Evolutionary conservation across 108 stramenopile genomes (phyloP).

Genomic region (Skeletonema marinoi): DNA sequence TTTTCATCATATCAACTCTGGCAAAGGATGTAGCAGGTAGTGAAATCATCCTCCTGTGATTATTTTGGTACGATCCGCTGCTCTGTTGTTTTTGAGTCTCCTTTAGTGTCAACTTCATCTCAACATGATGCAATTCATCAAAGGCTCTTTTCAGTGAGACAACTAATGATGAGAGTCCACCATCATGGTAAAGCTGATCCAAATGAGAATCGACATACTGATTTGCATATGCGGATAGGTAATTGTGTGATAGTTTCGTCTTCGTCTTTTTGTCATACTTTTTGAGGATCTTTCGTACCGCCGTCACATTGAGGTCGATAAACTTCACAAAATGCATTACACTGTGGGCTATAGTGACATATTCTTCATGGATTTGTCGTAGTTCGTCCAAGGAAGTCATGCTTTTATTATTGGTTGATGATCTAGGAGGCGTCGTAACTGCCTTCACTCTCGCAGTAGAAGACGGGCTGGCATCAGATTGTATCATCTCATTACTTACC

Average conservation of each 20-base stretch:
- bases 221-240: not conserved
- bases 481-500: not conserved
- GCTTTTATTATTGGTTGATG: not conserved
- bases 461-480: not conserved
- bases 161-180: constrained; percentile 46
- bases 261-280: constrained; percentile 60
- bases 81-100: not conserved
- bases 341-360: constrained; percentile 28
- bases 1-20: no score
- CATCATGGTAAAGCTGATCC: constrained; percentile 47
- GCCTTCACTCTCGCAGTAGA: not conserved
- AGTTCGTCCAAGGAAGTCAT: not conserved
- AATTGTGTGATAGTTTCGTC: not conserved
- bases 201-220: constrained; percentile 29
- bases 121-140: not conserved
- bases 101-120: not conserved
- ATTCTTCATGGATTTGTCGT: constrained; percentile 2
- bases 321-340: constrained; percentile 54
- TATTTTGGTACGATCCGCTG: not conserved
- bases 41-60: not conserved
- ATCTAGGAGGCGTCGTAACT: not conserved
- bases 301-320: constrained; percentile 62
- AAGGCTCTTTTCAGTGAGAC: constrained; percentile 17
- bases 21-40: not conserved
- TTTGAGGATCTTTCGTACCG: constrained; percentile 70